Percentiles rank a stretch among this genome's conserved stretches.
Evolutionary conservation across 441 rosid genomes (phyloP).

Genomic region (Biscutella laevigata): DNA sequence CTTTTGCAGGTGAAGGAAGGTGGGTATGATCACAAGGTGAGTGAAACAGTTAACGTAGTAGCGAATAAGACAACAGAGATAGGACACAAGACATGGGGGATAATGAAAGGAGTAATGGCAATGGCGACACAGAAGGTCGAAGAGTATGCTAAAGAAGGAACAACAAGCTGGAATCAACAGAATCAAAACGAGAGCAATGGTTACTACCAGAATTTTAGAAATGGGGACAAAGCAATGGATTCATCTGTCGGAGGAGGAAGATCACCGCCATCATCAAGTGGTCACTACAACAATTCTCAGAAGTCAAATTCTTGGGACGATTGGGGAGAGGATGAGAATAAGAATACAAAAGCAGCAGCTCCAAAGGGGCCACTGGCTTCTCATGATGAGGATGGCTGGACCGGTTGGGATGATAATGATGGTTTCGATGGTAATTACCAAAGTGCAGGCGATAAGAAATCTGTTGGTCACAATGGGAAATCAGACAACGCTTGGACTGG

Average conservation of each 20-base stretch:
- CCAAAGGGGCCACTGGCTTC: slow-evolving; percentile 35
- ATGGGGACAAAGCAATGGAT: slow-evolving; percentile 48
- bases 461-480: slow-evolving; percentile 57
- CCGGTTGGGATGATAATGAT: slow-evolving; percentile 94
- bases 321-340: slow-evolving; percentile 62
- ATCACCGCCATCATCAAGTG: slow-evolving; percentile 46
- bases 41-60: slow-evolving; percentile 85
- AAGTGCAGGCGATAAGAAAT: slow-evolving; percentile 38
- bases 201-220: slow-evolving; percentile 35
- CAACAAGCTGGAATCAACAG: slow-evolving; percentile 36
- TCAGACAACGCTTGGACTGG: slow-evolving; percentile 73
- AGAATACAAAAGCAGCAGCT: slow-evolving; percentile 36
- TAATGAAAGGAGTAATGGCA: slow-evolving; percentile 94
- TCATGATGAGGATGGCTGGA: slow-evolving; percentile 56
- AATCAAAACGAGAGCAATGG: slow-evolving; percentile 56
- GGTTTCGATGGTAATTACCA: slow-evolving; percentile 51
- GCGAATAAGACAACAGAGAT: slow-evolving; percentile 79
- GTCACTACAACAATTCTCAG: slow-evolving; percentile 33
- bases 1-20: slow-evolving; percentile 75
- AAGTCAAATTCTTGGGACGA: slow-evolving; percentile 77
- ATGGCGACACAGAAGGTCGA: slow-evolving; percentile 83
- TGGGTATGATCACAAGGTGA: slow-evolving; percentile 83
- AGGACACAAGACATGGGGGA: slow-evolving; percentile 92
- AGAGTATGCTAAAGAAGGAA: slow-evolving; percentile 72
- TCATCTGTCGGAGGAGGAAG: slow-evolving; percentile 44